Percentiles rank a stretch among this genome's conserved stretches.
Conservation (phyloP, 2,329 filamentous ascomycete genomes). For the Pseudocercospora vitis region DNA sequence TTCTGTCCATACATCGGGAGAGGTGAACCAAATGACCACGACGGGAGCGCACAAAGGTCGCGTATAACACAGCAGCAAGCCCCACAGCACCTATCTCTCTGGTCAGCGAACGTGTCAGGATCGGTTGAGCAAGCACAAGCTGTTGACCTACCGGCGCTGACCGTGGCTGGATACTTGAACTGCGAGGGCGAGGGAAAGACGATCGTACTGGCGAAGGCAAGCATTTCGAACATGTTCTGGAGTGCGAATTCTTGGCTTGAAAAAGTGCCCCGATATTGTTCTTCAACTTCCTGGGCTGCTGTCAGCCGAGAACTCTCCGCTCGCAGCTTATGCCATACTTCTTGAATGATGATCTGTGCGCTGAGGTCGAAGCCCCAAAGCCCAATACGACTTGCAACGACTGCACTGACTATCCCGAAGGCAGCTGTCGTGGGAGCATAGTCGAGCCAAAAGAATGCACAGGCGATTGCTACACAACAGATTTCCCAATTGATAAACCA, state of each 20-base stretch:
- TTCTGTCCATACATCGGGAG: conserved; percentile 32
- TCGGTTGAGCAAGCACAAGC: background rate
- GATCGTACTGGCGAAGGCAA: conserved; percentile 66
- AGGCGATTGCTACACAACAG: conserved; percentile 49
- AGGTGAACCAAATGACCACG: conserved; percentile 62
- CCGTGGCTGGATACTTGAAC: conserved; percentile 61
- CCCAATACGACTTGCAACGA: conserved; percentile 45
- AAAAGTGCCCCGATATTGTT: conserved; percentile 60
- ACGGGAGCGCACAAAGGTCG: conserved; percentile 57
- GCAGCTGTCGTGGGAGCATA: conserved; percentile 20
- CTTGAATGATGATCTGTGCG: conserved; percentile 50
- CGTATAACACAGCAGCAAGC: conserved; percentile 53
- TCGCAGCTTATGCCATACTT: conserved; percentile 30
- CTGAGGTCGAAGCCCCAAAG: conserved; percentile 52
- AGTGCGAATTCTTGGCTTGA: conserved; percentile 66
- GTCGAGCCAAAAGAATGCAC: conserved; percentile 37
- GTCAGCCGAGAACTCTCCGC: background rate
- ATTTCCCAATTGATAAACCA: conserved; percentile 72
- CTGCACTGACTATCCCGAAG: conserved; percentile 40
- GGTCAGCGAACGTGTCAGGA: background rate
- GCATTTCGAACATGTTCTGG: conserved; percentile 65
- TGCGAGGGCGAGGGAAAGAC: conserved; percentile 62
- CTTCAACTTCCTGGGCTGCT: conserved; percentile 37
- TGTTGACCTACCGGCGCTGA: conserved; percentile 49
- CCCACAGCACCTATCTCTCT: conserved; percentile 48